Conservation (phyloP, 805 yeast species). For the Candida cerambycidarum region DNA sequence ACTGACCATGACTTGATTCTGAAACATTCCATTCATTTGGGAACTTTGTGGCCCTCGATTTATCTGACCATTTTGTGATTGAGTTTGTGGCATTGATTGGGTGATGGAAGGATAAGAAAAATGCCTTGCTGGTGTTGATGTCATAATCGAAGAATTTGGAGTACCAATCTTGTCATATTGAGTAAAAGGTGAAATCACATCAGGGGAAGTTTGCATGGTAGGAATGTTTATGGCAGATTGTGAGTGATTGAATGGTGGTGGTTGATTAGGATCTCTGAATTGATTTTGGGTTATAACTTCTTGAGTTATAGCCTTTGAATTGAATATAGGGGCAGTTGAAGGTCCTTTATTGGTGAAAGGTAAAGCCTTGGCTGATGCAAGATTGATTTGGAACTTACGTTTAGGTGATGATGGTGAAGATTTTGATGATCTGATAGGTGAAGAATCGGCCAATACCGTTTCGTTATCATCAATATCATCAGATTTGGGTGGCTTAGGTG, state of each 20-base stretch:
- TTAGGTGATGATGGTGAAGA: constrained; percentile 12
- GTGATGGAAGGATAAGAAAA: neutral
- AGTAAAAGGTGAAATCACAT: constrained; percentile 13
- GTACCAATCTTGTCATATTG: constrained; percentile 8
- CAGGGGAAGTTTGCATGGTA: constrained; percentile 10
- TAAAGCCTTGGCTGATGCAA: constrained; percentile 12
- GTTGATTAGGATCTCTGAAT: no score
- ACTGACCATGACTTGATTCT: constrained; percentile 21
- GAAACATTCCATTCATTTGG: neutral
- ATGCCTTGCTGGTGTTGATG: constrained; percentile 18
- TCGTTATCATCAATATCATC: constrained; percentile 33
- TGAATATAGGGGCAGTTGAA: constrained; percentile 35
- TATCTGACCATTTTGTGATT: neutral
- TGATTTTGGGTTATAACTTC: constrained; percentile 1
- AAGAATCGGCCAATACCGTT: constrained; percentile 41
- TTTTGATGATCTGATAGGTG: constrained; percentile 26
- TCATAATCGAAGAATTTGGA: constrained; percentile 12
- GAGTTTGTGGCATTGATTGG: neutral
- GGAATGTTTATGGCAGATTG: constrained; percentile 12
- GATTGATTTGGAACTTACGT: constrained; percentile 19
- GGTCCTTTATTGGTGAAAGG: constrained; percentile 23
- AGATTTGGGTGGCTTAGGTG: constrained; percentile 7
- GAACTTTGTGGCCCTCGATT: no score
- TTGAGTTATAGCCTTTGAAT: constrained; percentile 19
- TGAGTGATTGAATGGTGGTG: constrained; percentile 8